Percentiles rank a stretch among this genome's conserved stretches.
phyloP scores from a whole-genome alignment of 257 asterid genomes.

The Solanum chilense region DNA sequence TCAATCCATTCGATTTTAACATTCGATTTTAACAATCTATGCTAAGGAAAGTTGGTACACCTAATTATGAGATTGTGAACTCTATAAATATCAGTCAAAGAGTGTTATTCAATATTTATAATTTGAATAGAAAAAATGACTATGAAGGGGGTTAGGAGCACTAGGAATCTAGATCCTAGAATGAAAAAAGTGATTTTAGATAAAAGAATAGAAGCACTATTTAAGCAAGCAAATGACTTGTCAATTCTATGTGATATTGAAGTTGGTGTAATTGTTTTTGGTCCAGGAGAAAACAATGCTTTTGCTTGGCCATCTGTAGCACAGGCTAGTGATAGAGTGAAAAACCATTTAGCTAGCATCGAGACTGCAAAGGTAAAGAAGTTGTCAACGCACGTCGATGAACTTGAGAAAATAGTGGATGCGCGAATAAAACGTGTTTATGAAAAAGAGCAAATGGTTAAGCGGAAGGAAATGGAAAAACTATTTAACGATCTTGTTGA shows the following conservation, averaged over 20 bases:
- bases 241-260: not conserved
- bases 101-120: no score
- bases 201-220: not conserved
- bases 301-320: not conserved
- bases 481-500: not conserved
- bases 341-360: not conserved
- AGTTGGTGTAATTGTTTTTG: not conserved
- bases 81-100: not conserved
- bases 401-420: not conserved
- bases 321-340: not conserved
- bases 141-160: not conserved
- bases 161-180: not conserved
- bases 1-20: no score
- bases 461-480: not conserved
- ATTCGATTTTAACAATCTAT: no score
- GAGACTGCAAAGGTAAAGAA: no score
- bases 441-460: no score
- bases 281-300: not conserved
- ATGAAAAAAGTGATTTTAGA: not conserved
- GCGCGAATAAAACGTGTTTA: rapidly evolving
- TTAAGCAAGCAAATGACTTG: not conserved
- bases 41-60: no score
- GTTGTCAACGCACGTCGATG: not conserved
- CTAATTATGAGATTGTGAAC: no score
- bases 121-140: not conserved